These are phyloP conservation scores for Scutellaria minor DNA, from an alignment of 257 asterid species.

Conservation along the genomic window DNA sequence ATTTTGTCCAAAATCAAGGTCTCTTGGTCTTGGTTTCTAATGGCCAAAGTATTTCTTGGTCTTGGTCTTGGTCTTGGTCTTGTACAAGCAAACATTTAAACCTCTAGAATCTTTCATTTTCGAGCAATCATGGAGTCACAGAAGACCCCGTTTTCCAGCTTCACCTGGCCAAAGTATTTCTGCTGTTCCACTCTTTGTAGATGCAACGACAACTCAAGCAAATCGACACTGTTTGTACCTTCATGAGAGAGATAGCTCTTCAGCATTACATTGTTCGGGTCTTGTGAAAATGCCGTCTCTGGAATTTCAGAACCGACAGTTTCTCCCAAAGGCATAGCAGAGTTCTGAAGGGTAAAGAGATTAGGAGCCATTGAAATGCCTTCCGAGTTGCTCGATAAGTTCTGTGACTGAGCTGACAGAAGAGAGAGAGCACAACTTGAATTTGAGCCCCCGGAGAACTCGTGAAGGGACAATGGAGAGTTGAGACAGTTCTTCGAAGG, in stretches of 20 bases:
- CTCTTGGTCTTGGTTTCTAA: constrained; percentile 14
- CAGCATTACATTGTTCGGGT: constrained; percentile 18
- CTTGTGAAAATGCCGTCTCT: constrained; percentile 1
- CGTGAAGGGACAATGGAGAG: constrained; percentile 33
- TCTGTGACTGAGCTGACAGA: constrained; percentile 69
- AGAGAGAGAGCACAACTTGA: constrained; percentile 73
- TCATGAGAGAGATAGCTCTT: constrained; percentile 33
- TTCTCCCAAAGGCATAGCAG: constrained; percentile 17
- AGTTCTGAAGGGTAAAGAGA: constrained; percentile 27
- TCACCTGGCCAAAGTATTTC: constrained; percentile 47
- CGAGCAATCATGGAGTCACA: constrained; percentile 35
- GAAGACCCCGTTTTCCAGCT: constrained; percentile 47
- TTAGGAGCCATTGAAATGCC: constrained; percentile 29
- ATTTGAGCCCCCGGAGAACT: constrained; percentile 39
- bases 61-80: background rate
- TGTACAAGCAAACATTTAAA: too few species aligned
- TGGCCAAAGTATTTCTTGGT: background rate
- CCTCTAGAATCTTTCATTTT: constrained; percentile 23
- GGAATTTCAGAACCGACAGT: constrained; percentile 21
- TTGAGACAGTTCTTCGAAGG: constrained; percentile 35
- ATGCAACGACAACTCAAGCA: constrained; percentile 62
- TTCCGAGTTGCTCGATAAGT: constrained; percentile 35
- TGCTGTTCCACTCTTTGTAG: constrained; percentile 65
- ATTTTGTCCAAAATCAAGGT: constrained; percentile 3
- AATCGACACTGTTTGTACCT: constrained; percentile 45